These are phyloP conservation scores for Trichoderma atroviride DNA, from an alignment of 2,329 filamentous ascomycete genomes.

Conservation along the genomic window DNA sequence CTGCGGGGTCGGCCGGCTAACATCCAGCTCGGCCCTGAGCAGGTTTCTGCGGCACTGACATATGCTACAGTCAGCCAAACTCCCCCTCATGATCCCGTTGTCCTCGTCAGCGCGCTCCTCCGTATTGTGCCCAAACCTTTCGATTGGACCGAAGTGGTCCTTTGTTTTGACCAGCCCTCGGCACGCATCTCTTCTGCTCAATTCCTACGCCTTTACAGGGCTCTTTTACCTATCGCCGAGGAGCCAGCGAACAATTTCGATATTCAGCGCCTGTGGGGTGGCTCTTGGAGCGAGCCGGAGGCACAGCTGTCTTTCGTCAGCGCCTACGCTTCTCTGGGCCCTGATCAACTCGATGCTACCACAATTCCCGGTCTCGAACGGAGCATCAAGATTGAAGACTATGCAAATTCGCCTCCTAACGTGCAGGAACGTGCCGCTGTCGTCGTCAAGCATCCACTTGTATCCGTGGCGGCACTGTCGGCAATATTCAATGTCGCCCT, in stretches of 20 bases:
- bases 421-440: slow-evolving; percentile 57
- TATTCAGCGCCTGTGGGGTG: slow-evolving; percentile 88
- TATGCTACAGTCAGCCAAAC: slow-evolving; percentile 63
- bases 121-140: slow-evolving; percentile 65
- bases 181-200: slow-evolving; percentile 76
- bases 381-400: slow-evolving; percentile 69
- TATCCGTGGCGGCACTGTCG: slow-evolving; percentile 81
- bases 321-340: slow-evolving; percentile 76
- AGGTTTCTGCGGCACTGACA: slow-evolving; percentile 78
- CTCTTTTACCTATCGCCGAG: slow-evolving; percentile 71
- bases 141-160: slow-evolving; percentile 71
- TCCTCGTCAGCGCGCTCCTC: slow-evolving; percentile 65
- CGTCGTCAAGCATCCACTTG: slow-evolving; percentile 82
- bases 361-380: slow-evolving; percentile 80
- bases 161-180: slow-evolving; percentile 77
- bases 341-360: slow-evolving; percentile 77
- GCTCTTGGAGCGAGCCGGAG: slow-evolving; percentile 81
- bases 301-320: slow-evolving; percentile 93
- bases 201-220: slow-evolving; percentile 79
- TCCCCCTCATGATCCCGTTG: slow-evolving; percentile 53
- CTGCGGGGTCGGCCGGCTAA: slow-evolving; percentile 56
- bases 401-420: slow-evolving; percentile 51
- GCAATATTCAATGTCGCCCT: slow-evolving; percentile 68
- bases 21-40: slow-evolving; percentile 73
- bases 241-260: slow-evolving; percentile 62